Evolutionary conservation across 2,329 filamentous ascomycete genomes (phyloP), one percentile per base, ranked within the genome.

Genomic region (Xenosphaeropsis pyriputrescens): DNA sequence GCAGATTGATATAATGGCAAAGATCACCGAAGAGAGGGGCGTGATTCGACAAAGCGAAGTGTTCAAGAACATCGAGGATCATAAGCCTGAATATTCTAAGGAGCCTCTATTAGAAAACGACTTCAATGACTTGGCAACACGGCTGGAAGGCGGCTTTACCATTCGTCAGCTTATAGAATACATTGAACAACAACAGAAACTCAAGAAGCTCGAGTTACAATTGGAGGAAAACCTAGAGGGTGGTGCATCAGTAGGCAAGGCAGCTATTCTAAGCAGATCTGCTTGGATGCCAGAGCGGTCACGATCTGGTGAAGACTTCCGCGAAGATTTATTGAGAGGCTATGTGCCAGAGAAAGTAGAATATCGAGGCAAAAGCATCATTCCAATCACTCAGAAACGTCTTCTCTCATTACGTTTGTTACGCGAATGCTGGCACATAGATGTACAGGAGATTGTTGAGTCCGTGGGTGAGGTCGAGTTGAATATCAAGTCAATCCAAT

Each of bases 391-490:
- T 18, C 18, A 14, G 3, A 56, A 55, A 30, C 53, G 56, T 36
- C 41, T 42, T 9, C 11, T 51, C 9, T 45, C 42, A 11, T 35
- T 54, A 5, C 37, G 38, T 14, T 18, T 57, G 6, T 6, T 57
- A 11, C 42, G 51, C 13, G 43, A 51, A 16, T 56, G 51, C 26
- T 57, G 54, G 54, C 39, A 43, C 26, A 6, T 56, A 13, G 46
- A 50, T 26, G 37, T 54, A 12, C 45, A 45, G 34, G 51, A 53
- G 35, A 15, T 54, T n/a, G 38, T 39, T 7, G 44, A 51, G 4
- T 45, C 45, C 6, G 42, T 55, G 34, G 54, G 54, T 8, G 46
- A 53, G 38, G 45, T 52, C 32, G 52, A 57, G 30, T 30, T 56
- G 32, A 22, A 47, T 32, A n/a, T 56, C 18, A 35, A 35, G 8